These are phyloP conservation scores for Phytophthora hibernalis DNA, from an alignment of 352 stramenopile genomes.

Conservation along the genomic window DNA sequence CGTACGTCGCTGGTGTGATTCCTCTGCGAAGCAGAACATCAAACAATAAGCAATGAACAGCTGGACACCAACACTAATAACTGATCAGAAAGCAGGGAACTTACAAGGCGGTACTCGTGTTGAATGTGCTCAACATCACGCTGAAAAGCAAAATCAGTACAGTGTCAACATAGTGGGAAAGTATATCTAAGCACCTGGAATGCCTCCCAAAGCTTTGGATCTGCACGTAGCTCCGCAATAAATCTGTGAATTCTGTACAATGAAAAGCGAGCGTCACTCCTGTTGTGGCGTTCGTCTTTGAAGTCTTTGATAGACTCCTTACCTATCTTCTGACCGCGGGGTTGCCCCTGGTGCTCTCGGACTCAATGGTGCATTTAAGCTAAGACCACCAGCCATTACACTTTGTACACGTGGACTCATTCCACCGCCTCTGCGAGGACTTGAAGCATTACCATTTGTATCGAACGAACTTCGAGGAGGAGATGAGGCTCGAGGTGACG, in stretches of 20 bases:
- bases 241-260: slow-evolving; percentile 57
- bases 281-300: not conserved
- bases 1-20: slow-evolving; percentile 49
- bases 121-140: slow-evolving; percentile 51
- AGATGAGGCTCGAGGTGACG: slow-evolving; percentile 27
- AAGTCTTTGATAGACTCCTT: not conserved
- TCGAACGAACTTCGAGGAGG: slow-evolving; percentile 22
- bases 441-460: slow-evolving; percentile 6
- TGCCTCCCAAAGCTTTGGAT: slow-evolving; percentile 56
- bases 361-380: slow-evolving; percentile 6
- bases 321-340: slow-evolving; percentile 35
- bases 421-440: slow-evolving; percentile 15
- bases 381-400: not conserved
- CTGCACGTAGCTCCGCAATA: slow-evolving; percentile 62
- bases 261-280: slow-evolving; percentile 4
- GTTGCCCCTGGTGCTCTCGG: slow-evolving; percentile 15
- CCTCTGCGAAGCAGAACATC: slow-evolving; percentile 27
- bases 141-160: slow-evolving; percentile 20
- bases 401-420: slow-evolving; percentile 23
- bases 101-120: slow-evolving; percentile 50
- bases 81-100: not conserved
- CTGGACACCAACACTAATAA: not conserved
- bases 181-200: slow-evolving; percentile 49
- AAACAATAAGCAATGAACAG: not conserved
- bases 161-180: slow-evolving; percentile 4